Base-by-base conservation (phyloP, 2,329 filamentous ascomycete genomes). In the Chaetomium sp. region DNA sequence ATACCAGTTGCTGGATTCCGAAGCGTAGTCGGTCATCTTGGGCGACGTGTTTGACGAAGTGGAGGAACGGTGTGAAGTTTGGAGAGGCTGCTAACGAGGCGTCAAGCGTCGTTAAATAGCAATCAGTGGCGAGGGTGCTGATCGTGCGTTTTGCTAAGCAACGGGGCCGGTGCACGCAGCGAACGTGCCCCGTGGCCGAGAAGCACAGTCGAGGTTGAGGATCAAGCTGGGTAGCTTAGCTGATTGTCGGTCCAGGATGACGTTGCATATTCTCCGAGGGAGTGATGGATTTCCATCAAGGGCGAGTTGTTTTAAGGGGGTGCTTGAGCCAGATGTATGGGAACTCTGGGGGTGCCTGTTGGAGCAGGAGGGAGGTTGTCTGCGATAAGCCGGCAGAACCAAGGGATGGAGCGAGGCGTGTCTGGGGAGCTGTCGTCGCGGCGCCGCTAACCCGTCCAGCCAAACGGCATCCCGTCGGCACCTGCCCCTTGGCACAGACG, bases 201-300 rank as follows among this genome's bases (percentile, higher is more conserved):
- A 49, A 12, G 27, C 4, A n/a, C 23, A 23, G 23, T 47, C 38
- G 25, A 29, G 7, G 19, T 47, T n/a, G 38, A 49, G 21, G 16
- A 35, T 38, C 8, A 31, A 45, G 23, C 27, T 21, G 13, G 51
- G 51, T 31, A n/a, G 51, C 42, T 60, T 42, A 57, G 54, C 67
- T 69, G 66, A 58, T 62, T 66, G 47, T 64, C 65, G 64, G 61
- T 66, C 58, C 58, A 47, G 59, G 47, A 61, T 60, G 64, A 65
- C 38, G 53, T 33, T 61, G 62, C 64, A 69, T 66, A 49, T 59
- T 64, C 63, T 55, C 38, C 23, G 29, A 23, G 51, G 42, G 25
- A 55, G 33, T 49, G 45, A 60, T 61, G 62, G 63, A 56, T 47
- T 68, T 67, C 69, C 67, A 69, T 70, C 65, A 68, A 42, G 69